Evolutionary conservation across 2,329 filamentous ascomycete genomes (phyloP).

Genomic region (Tolypocladium album): DNA sequence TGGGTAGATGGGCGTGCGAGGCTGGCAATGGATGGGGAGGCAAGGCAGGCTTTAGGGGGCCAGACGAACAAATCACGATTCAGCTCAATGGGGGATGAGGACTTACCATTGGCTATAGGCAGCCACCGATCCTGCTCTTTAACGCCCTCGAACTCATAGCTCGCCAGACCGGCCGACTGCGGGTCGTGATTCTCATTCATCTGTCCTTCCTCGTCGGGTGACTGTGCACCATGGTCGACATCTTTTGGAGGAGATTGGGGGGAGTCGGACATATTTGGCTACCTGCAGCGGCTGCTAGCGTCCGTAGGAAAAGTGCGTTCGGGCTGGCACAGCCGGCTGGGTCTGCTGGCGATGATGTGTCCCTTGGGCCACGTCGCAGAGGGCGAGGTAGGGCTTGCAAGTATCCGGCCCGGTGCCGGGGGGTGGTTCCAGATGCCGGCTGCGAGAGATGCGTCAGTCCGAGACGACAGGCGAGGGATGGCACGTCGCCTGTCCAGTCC

Average conservation of each 20-base stretch:
- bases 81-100: slow-evolving; percentile 4
- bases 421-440: slow-evolving; percentile 33
- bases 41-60: slow-evolving; percentile 10
- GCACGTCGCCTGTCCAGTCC: slow-evolving; percentile 1
- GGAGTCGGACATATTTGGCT: slow-evolving; percentile 85
- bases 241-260: slow-evolving; percentile 85
- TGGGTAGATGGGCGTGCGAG: slow-evolving; percentile 22
- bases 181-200: slow-evolving; percentile 80
- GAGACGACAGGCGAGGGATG: slow-evolving; percentile 21
- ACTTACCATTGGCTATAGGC: slow-evolving; percentile 99
- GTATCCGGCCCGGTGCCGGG: slow-evolving; percentile 10
- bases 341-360: slow-evolving; percentile 42
- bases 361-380: slow-evolving; percentile 49
- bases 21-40: slow-evolving; percentile 10
- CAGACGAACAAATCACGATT: slow-evolving; percentile 36
- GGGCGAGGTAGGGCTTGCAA: slow-evolving; percentile 38
- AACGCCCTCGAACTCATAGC: slow-evolving; percentile 85
- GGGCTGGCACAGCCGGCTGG: slow-evolving; percentile 42
- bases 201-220: slow-evolving; percentile 86
- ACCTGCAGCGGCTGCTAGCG: slow-evolving; percentile 53
- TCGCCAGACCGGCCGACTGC: slow-evolving; percentile 59
- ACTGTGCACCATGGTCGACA: slow-evolving; percentile 87
- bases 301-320: slow-evolving; percentile 47
- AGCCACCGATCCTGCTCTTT: slow-evolving; percentile 99
- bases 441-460: slow-evolving; percentile 44